Evolutionary conservation across 768 basidiomycete genomes (phyloP), one percentile per base, ranked within the genome.

Genomic region (Punctularia strigosozonata): DNA sequence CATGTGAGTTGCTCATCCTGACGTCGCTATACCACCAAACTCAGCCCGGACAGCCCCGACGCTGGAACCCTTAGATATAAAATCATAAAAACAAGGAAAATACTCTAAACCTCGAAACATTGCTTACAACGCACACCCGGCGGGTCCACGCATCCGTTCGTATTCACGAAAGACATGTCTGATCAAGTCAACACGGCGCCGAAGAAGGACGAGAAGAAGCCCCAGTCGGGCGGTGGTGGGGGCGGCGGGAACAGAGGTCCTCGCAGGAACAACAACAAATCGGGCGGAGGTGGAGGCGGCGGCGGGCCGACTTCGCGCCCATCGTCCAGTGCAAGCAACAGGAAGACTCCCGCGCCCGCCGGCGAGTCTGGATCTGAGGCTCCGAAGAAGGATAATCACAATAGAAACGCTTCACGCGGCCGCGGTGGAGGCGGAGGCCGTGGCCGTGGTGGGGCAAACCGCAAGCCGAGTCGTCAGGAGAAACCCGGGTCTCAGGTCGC

Each of bases 151-250:
- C 33, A 34, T 60, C 57, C 51, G 47, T 49, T 62, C 55, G 47
- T 53, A 68, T 57, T 76, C 69, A 87, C 78, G 80, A 83, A 75
- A 80, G 75, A 78, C 62, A 88, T 88, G 85, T 83, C 80, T 59
- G 85, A 88, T 71, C 77, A 84, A 69, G 64, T 68, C 55, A 68
- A 53, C 41, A 54, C 64, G 54, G 61, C 64, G 40, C 56, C 63
- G 44, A 82, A 70, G 71, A 81, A 71, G 65, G 83, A 86, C 54
- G 81, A 83, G 58, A 84, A 72, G 70, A 84, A 75, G 65, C 61
- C 69, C 43, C 49, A 66, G 47, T 55, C 65, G 21, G 50, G 54
- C 23, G 21, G 51, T 28, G 38, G 44, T 24, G 47, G 45, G 40
- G 47, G 45, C 50, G 69, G 62, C 42, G 63, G 62, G 52, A 65